Evolutionary conservation across 1,284 basidiomycete species (phyloP), one percentile per base, ranked within the genome.

Genomic region (Cryptococcus hybrid): DNA sequence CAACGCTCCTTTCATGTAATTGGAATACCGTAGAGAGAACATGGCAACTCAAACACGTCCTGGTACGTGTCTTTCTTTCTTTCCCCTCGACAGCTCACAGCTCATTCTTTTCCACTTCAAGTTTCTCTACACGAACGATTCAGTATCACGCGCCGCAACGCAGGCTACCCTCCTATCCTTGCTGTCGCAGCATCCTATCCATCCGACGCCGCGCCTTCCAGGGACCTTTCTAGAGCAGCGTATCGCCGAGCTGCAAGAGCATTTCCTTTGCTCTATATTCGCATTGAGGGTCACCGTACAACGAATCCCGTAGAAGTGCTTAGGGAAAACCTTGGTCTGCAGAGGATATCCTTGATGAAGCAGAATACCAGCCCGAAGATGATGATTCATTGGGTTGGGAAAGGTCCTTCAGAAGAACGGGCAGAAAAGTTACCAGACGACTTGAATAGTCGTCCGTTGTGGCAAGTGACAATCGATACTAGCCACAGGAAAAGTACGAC

Each of bases 321-420:
- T 15, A 24, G 59, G n/a, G 42, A 52, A 3, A 44, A 9, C 44
- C 49, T 30, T 66, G 63, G 64, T 15, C 35, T n/a, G 30, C 59
- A 5, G 54, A 52, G 3, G 54, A 64, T 7, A 48, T 68, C 47
- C 45, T 70, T 11, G 13, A 35, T n/a, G 38, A 48, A 7, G 47
- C 30, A 3, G 37, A 42, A 12, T 47, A 30, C 34, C 89, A 88
- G 51, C 90, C 80, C 34, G 90, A 80, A 6, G 89, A 40, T 85
- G 88, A 90, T 1, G 88, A 30, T 24, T 34, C 12, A 15, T 15
- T 15, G n/a, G 49, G 36, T 38, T 39, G 35, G 49, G 12, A 6
- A 40, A 38, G 18, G 49, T 51, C 13, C 6, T 24, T 35, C 30
- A 18, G 36, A 18, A 40, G 49, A 38, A 50, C 6, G 35, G 49